These are phyloP conservation scores for Cytospora piceicola DNA, from an alignment of 2,329 filamentous ascomycete species.

Conservation along the genomic window DNA sequence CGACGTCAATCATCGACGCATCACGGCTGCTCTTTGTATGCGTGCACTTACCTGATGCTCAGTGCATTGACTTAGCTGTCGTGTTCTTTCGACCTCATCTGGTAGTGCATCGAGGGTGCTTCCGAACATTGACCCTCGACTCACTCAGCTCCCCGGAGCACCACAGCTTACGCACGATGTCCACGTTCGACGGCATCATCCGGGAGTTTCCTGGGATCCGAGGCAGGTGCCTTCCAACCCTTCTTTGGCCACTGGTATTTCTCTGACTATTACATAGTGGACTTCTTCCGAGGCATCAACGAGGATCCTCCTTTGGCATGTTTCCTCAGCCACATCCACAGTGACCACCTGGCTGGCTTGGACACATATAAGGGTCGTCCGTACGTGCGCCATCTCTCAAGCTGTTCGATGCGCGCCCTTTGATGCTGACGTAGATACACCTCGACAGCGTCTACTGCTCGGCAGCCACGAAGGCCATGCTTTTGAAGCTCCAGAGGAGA, in stretches of 20 bases:
- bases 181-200: constrained; percentile 74
- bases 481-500: constrained; percentile 79
- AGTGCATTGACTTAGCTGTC: no score
- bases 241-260: neutral
- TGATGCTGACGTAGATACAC: neutral
- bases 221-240: constrained; percentile 45
- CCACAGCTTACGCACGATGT: constrained; percentile 55
- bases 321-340: constrained; percentile 92
- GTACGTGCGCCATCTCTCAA: constrained; percentile 42
- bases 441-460: constrained; percentile 92
- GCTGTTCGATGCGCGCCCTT: constrained; percentile 51
- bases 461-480: constrained; percentile 76
- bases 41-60: no score
- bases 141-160: neutral
- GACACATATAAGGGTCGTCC: constrained; percentile 53
- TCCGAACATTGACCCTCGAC: no score
- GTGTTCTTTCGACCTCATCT: no score
- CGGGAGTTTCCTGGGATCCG: constrained; percentile 80
- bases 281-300: constrained; percentile 72
- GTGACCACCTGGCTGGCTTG: constrained; percentile 82
- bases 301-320: constrained; percentile 69
- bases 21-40: no score
- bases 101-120: no score
- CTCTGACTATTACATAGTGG: constrained; percentile 57
- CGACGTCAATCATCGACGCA: no score